Evolutionary conservation across 2,329 filamentous ascomycete species (phyloP), one percentile per base, ranked within the genome.

Genomic region (Exophiala mesophila): DNA sequence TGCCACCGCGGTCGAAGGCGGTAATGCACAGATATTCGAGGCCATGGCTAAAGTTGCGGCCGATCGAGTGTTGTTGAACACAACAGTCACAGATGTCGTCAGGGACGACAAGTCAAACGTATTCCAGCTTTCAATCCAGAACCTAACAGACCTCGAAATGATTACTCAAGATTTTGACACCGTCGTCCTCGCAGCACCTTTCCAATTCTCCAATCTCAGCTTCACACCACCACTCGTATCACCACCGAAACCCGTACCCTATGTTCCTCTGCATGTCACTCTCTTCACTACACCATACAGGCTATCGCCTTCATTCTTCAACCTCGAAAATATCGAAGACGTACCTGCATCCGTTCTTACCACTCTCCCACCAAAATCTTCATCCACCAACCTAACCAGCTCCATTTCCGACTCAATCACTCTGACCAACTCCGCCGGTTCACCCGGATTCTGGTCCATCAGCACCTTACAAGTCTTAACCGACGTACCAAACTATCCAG

Each of bases 1-100:
- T 5, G 87, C 89, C 1, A 78, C 88, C 60, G 72, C 83, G 13
- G 76, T 97, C 1, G 65, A 77, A 10, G 88, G 88, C 5, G 92
- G 92, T 2, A 98, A 97, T 63, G 97, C 89, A 88, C 81, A 79
- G 56, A 95, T 98, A 41, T 98, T 98, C 59, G 75, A 82, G n/a
- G 68, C 73, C 32, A 94, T 96, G 84, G 68, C 90, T 1, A 71
- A 76, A 26, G 66, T 70, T 1, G 83, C 86, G 1, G 67, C 73
- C 3, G 80, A 85, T 0, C 63, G 69, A 0, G 52, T 89, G 4
- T 67, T 70, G 28, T 68, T 85, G 17, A 84, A 89, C 55, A 85
- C 83, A 0, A 72, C 77, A 0, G 83, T 96, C 1, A 70, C 72
- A 0, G 69, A 68, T 3, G 77, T 94, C 36, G 61, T 66, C 1